phyloP scores from a whole-genome alignment of 345 rosid genomes.

The Adansonia digitata region DNA sequence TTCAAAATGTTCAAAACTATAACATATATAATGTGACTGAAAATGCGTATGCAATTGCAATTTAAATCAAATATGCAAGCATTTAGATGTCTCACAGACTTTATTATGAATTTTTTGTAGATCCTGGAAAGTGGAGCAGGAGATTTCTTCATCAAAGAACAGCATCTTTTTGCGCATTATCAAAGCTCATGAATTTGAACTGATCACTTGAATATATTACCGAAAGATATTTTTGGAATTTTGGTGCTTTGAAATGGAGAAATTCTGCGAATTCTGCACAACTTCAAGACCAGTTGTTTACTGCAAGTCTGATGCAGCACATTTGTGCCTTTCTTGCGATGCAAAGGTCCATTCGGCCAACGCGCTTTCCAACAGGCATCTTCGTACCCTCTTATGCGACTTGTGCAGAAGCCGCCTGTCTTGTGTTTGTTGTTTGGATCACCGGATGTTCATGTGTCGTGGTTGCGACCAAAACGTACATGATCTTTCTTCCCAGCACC shows the following conservation, averaged over 20 bases:
- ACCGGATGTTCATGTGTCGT: constrained; percentile 52
- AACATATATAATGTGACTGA: too few relatives aligned
- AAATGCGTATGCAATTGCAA: too few relatives aligned
- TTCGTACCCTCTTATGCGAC: constrained; percentile 66
- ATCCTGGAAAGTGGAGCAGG: constrained; percentile 7
- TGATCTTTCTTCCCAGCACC: constrained; percentile 45
- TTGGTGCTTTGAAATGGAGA: constrained; percentile 37
- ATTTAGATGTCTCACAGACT: background rate
- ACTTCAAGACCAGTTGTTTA: constrained; percentile 65
- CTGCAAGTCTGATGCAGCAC: constrained; percentile 82
- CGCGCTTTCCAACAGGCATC: constrained; percentile 69
- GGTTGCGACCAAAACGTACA: constrained; percentile 58
- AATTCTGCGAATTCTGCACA: constrained; percentile 67
- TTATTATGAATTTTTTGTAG: constrained; percentile 8
- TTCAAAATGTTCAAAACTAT: too few relatives aligned
- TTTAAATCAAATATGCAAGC: background rate
- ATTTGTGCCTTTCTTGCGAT: constrained; percentile 79
- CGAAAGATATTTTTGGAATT: background rate
- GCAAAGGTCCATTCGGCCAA: constrained; percentile 88
- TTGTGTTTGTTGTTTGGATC: constrained; percentile 51
- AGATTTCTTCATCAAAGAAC: background rate
- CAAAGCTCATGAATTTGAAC: background rate
- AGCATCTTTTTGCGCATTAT: background rate
- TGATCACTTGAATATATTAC: background rate
- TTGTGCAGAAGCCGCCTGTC: constrained; percentile 50